Conservation (phyloP, 768 basidiomycete genomes). For the Suillus subluteus region DNA sequence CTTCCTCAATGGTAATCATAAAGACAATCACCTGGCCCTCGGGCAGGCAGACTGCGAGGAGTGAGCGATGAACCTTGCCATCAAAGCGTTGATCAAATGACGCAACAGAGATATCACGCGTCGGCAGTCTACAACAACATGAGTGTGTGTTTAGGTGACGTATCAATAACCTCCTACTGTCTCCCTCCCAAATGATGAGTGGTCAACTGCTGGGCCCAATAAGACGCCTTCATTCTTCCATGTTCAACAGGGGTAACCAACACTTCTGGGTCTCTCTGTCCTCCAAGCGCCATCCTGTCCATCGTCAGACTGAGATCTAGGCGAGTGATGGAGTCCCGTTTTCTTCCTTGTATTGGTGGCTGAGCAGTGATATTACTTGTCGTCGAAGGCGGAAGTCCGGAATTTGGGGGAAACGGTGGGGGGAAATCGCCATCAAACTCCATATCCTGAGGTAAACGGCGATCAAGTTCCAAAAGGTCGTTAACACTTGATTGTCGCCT, state of each 20-base stretch:
- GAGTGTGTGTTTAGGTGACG: constrained; percentile 10
- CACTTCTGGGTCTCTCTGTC: constrained; percentile 46
- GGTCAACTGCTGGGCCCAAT: constrained; percentile 70
- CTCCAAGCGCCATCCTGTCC: constrained; percentile 71
- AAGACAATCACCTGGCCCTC: constrained; percentile 50
- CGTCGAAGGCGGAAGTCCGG: constrained; percentile 56
- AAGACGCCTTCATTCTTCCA: constrained; percentile 69
- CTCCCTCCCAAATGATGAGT: constrained; percentile 47
- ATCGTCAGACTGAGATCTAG: constrained; percentile 62
- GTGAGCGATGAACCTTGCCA: constrained; percentile 51
- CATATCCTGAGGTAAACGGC: constrained; percentile 41
- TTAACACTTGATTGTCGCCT: constrained; percentile 43
- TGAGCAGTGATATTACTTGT: constrained; percentile 55
- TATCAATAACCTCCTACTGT: constrained; percentile 49
- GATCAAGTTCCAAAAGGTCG: constrained; percentile 38
- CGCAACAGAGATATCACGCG: constrained; percentile 48
- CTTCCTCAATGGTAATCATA: constrained; percentile 46
- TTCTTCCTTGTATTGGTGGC: constrained; percentile 50
- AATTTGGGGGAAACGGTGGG: constrained; percentile 28
- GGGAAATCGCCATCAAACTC: constrained; percentile 40
- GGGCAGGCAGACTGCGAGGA: constrained; percentile 61
- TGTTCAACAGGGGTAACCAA: constrained; percentile 50
- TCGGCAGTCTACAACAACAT: constrained; percentile 12
- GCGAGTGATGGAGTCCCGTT: constrained; percentile 49
- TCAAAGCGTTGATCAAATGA: constrained; percentile 71